Evolutionary conservation across 768 basidiomycete species (phyloP), one percentile per base, ranked within the genome.

Genomic region (Lactarius pseudohatsudake): DNA sequence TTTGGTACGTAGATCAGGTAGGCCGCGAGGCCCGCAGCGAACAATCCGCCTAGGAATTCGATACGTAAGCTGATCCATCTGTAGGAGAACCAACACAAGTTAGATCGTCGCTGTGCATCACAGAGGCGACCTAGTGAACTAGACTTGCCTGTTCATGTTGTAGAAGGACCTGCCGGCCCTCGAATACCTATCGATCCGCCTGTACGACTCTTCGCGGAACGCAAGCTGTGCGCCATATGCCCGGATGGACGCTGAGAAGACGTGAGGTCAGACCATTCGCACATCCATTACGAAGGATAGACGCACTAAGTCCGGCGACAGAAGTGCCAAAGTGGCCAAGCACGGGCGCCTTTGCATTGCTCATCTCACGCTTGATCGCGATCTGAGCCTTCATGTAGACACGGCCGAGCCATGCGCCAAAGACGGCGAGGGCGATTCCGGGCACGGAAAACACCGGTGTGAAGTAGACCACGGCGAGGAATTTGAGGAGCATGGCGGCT

Each of bases 381-480:
- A 86, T 76, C 68, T 87, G 85, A 6, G 83, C 82, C 66, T 79
- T 79, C 71, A 86, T 84, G 72, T 86, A 86, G 13, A 85, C 72
- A 43, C 80, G 78, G 36, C 83, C 83, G 15, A 80, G 69, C 67
- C 79, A 73, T 18, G 69, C 77, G 1, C 84, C 85, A 6, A 82
- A n/a, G 7, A 77, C 55, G 13, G 74, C 72, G 16, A 82, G 71
- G 8, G 75, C 28, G 36, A 76, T 43, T 5, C 80, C 79, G 0
- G 81, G 81, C 0, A 80, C 28, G 36, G 79, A 64, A 71, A 83
- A 82, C 8, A 75, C 62, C 0, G 82, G 82, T 0, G 76, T 77
- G 59, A 81, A 67, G 22, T 76, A 62, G 26, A 79, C 72, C n/a
- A 81, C 75, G 1, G 80, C 76, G 26, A 66, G 3, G 20, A 82